Percentiles rank a stretch among this genome's conserved stretches.
Evolutionary conservation across 2,329 filamentous ascomycete genomes (phyloP).

Genomic region (Didymella sp.): DNA sequence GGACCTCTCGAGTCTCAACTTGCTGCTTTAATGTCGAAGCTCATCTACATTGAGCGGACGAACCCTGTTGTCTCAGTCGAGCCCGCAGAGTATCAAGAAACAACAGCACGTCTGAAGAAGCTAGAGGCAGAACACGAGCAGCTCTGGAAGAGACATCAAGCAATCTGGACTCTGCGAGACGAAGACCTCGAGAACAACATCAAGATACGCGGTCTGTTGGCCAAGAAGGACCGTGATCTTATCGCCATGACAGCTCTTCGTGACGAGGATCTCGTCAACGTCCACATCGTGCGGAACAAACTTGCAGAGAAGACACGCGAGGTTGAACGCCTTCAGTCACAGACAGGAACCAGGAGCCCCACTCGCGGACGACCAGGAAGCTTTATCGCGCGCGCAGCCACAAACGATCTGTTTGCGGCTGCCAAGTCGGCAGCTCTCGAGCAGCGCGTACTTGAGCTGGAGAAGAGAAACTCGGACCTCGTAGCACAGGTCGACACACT

Average conservation of each 20-base stretch:
- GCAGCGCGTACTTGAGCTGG: constrained; percentile 53
- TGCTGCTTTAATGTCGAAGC: constrained; percentile 48
- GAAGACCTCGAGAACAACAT: constrained; percentile 55
- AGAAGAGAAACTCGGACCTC: constrained; percentile 50
- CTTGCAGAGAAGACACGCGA: constrained; percentile 52
- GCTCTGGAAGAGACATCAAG: constrained; percentile 49
- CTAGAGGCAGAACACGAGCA: constrained; percentile 50
- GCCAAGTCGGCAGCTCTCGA: constrained; percentile 54
- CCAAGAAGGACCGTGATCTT: constrained; percentile 50
- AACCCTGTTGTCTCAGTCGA: constrained; percentile 47
- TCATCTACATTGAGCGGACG: constrained; percentile 45
- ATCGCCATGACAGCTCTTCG: constrained; percentile 51
- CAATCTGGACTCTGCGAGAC: constrained; percentile 52
- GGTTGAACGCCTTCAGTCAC: constrained; percentile 38
- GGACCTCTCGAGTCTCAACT: constrained; percentile 49
- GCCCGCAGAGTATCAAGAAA: constrained; percentile 47
- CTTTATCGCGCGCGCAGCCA: constrained; percentile 46
- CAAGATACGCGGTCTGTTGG: constrained; percentile 51
- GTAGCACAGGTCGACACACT: constrained; percentile 39
- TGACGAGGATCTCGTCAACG: constrained; percentile 53
- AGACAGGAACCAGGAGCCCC: constrained; percentile 33
- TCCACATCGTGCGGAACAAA: constrained; percentile 49
- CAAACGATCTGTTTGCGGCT: constrained; percentile 51
- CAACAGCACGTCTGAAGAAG: constrained; percentile 40
- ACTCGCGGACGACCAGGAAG: constrained; percentile 38